phyloP scores from a whole-genome alignment of 345 rosid genomes.

The Syzygium grande region DNA sequence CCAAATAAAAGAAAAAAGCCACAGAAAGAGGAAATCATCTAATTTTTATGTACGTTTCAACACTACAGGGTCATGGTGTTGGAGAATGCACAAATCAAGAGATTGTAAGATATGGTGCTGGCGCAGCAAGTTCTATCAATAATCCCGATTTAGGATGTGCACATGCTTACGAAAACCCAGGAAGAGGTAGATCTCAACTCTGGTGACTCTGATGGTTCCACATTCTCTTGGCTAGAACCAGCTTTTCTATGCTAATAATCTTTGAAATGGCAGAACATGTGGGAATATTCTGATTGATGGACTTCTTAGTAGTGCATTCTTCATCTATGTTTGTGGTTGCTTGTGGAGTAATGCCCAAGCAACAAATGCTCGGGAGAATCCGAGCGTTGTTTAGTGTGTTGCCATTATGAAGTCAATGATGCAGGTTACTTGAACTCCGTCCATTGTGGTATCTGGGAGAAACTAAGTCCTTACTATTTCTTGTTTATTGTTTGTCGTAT shows the following conservation, averaged over 20 bases:
- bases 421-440: not conserved
- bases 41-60: not conserved
- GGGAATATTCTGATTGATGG: not conserved
- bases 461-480: not conserved
- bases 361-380: not conserved
- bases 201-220: not conserved
- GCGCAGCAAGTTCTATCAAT: not conserved
- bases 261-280: not conserved
- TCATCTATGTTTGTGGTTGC: not conserved
- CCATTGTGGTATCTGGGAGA: not conserved
- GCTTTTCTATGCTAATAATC: not conserved
- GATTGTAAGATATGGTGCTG: not conserved
- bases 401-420: not conserved
- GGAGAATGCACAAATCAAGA: not conserved
- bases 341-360: not conserved
- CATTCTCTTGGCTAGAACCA: not conserved
- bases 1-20: not conserved
- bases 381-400: not conserved
- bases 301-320: not conserved
- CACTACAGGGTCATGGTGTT: not conserved
- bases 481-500: not conserved
- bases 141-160: rapidly evolving
- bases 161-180: not conserved
- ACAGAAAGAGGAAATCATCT: not conserved
- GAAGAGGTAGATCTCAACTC: not conserved